Base-by-base conservation (phyloP, 768 basidiomycete species). In the Mycena polygramma region DNA sequence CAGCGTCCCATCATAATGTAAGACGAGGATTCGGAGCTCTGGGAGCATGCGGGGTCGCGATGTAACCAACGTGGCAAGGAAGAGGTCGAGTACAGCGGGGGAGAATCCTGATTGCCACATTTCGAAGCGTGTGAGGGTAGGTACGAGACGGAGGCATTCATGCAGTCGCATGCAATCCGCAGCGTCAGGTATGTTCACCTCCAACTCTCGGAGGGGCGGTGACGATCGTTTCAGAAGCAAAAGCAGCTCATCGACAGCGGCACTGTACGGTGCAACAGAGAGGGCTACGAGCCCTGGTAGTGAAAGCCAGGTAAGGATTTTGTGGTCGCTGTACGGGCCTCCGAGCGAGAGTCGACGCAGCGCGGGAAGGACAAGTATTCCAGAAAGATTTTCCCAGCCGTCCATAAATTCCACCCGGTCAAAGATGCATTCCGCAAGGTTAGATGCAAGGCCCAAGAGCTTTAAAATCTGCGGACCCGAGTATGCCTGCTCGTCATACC, bases 271-370 rank as follows among this genome's bases (percentile, higher is more conserved):
- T 22, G 14, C 10, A 6, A 60, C 49, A 49, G 36, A 20, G 2
- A 60, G 30, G 10, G 46, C 36, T 10, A 22, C 20, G 13, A 60
- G 59, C 19, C 46, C 45, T 8, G 59, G 59, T 1, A 60, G 35
- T 20, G 59, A 49, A 15, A 60, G 46, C n/a, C 36, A 49, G 30
- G 7, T 11, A 14, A 57, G 22, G 36, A 41, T 39, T 1, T 24
- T 5, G 55, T 7, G 37, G n/a, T 57, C 55, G 39, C 37, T 13
- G 37, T 54, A 2, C 6, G 35, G 19, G 17, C 5, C n/a, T 30
- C 57, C 41, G 19, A 59, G 46, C 24, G 17, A 15, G 43, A 59
- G 19, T 7, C 43, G 58, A 30, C 58, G 58, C 17, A 59, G 43
- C n/a, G 3, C 39, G 4, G 43, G 43, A 46, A 30, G 26, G 1